Evolutionary conservation across 768 basidiomycete genomes (phyloP).

Genomic region (Hericium coralloides): DNA sequence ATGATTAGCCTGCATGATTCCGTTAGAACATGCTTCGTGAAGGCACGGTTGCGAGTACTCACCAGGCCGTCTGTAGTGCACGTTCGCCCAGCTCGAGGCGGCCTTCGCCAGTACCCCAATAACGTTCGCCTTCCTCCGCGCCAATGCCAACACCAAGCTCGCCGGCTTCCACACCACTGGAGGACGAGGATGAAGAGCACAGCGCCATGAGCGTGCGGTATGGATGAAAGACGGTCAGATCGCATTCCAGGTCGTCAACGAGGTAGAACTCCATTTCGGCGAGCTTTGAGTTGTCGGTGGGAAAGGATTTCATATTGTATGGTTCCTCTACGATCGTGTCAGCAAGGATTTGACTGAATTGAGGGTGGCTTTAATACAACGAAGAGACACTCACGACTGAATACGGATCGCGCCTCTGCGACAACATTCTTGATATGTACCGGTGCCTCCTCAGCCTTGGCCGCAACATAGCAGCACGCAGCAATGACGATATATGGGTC

Average conservation of each 20-base stretch:
- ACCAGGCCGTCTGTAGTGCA: conserved; percentile 91
- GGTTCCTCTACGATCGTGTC: conserved; percentile 37
- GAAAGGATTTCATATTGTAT: conserved; percentile 72
- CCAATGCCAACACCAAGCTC: conserved; percentile 45
- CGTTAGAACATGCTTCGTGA: neutral
- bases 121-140: conserved; percentile 48
- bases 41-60: conserved; percentile 16
- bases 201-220: conserved; percentile 82
- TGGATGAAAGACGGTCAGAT: conserved; percentile 87
- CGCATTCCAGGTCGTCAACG: conserved; percentile 92
- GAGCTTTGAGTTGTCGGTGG: conserved; percentile 80
- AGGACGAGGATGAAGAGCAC: conserved; percentile 44
- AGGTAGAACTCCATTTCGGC: conserved; percentile 99
- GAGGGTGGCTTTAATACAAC: neutral
- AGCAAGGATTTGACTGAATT: neutral
- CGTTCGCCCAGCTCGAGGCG: conserved; percentile 67
- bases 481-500: conserved; percentile 91
- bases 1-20: conserved; percentile 69
- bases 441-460: conserved; percentile 95
- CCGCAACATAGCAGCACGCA: conserved; percentile 92
- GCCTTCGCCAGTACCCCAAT: conserved; percentile 77
- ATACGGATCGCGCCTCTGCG: conserved; percentile 69
- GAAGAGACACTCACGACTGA: conserved; percentile 44
- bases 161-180: conserved; percentile 42
- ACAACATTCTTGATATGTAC: conserved; percentile 92